Evolutionary conservation across 2,329 filamentous ascomycete species (phyloP).

Genomic region (Pseudocercospora ulei): DNA sequence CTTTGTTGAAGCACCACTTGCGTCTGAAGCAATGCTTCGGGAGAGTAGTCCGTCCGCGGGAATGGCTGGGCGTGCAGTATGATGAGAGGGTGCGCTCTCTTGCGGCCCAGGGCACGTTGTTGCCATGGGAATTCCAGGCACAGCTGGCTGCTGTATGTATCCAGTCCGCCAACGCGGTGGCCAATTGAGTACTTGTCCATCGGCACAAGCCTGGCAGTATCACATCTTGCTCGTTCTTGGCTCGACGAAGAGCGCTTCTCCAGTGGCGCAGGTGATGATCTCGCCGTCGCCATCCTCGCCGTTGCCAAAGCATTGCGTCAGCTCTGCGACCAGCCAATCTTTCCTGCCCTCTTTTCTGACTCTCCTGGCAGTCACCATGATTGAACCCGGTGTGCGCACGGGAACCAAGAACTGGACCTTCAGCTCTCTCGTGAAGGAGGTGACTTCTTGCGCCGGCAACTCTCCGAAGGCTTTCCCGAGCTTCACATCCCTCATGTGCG

Average conservation of each 20-base stretch:
- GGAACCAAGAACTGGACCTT: conserved; percentile 49
- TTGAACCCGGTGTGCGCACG: conserved; percentile 42
- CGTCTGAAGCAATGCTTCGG: no score
- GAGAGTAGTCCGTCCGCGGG: no score
- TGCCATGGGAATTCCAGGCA: no score
- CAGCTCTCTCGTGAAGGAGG: conserved; percentile 46
- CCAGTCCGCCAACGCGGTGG: no score
- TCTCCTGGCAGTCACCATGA: conserved; percentile 41
- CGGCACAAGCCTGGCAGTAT: no score
- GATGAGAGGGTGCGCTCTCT: no score
- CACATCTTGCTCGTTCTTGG: conserved; percentile 24
- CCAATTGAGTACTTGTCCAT: no score
- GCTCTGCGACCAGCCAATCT: conserved; percentile 41
- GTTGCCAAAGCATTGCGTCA: conserved; percentile 33
- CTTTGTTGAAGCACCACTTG: no score
- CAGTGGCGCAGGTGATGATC: conserved; percentile 43
- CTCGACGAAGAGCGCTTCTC: conserved; percentile 47
- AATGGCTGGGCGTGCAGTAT: no score
- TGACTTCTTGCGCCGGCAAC: conserved; percentile 20
- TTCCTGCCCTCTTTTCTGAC: conserved; percentile 47
- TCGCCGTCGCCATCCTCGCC: conserved; percentile 38
- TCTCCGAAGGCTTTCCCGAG: conserved; percentile 22
- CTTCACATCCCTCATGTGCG: conserved; percentile 10
- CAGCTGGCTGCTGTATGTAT: no score
- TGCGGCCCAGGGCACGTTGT: no score